phyloP scores from a whole-genome alignment of 2,329 filamentous ascomycete genomes.

The Fusarium circinatum region DNA sequence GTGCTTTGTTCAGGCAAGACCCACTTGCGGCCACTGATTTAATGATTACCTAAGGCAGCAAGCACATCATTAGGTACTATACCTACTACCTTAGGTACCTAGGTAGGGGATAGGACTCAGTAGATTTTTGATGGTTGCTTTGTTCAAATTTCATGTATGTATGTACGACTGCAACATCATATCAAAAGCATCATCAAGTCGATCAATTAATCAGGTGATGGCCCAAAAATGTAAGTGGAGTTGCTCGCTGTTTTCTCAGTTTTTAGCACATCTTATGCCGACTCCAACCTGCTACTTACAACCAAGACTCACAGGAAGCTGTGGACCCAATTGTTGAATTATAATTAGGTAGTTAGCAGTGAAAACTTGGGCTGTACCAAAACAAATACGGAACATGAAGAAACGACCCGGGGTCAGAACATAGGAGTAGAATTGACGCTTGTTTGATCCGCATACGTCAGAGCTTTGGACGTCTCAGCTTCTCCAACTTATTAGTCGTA shows the following conservation, averaged over 20 bases:
- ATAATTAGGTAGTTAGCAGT: background rate
- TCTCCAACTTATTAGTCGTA: conserved; percentile 3
- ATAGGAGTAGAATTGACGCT: background rate
- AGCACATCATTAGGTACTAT: too few relatives aligned
- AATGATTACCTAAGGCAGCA: conserved; percentile 17
- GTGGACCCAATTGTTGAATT: background rate
- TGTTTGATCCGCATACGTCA: background rate
- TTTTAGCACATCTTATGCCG: conserved; percentile 16
- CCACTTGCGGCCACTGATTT: conserved; percentile 17
- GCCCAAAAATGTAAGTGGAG: conserved; percentile 13
- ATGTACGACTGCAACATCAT: background rate
- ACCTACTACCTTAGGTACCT: too few relatives aligned
- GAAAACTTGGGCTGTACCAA: background rate
- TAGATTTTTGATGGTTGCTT: background rate
- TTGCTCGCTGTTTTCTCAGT: background rate
- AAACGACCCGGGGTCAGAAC: background rate
- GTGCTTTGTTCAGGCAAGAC: conserved; percentile 7
- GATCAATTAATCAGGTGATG: background rate
- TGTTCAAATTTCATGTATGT: background rate
- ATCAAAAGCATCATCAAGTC: background rate
- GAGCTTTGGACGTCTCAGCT: background rate
- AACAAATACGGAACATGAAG: background rate
- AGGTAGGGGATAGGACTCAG: background rate
- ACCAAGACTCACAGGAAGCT: background rate
- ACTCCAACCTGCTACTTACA: conserved; percentile 11